Evolutionary conservation across 1,139 yeast genomes (phyloP), one percentile per base, ranked within the genome.

Genomic region (Kodamaea arcana): DNA sequence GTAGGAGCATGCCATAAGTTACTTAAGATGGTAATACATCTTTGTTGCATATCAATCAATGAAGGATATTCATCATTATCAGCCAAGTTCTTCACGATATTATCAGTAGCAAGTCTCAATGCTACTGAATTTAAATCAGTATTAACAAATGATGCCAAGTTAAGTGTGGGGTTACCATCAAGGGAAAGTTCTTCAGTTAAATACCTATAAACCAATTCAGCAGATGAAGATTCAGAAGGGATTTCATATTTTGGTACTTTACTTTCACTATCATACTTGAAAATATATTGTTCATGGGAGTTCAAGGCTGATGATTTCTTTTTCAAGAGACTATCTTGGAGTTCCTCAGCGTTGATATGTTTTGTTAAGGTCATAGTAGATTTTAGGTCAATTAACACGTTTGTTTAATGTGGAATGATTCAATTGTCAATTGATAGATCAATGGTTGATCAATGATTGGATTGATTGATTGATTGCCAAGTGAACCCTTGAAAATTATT

Each of bases 41-140:
- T 75, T 43, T 80, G 73, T 46, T 90, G 95, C 46, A 85, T 57
- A 41, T 83, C 92, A 52, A 86, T 70, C 58, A 88, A 60, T 30
- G 90, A 83, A 8, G 97, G 97, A 58, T 88, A 88, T 65, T 88
- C 97, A 56, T 88, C 96, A 49, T 83, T 83, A 60, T 88, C 97
- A 9, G 96, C 95, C 54, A 88, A 66, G 60, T 88, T 88, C 70
- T 88, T 88, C 47, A 86, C 82, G 42, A 86, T 51, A 57, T 88
- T 87, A 52, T 84, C 90, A 21, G 56, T 37, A 37, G 81, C 72
- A 46, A 88, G 69, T 46, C 68, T 68, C 41, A 47, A 41, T 17
- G 62, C 62, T 25, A 58, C 57, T 3, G 72, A 78, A 39, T 77
- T 76, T 29, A 81, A 56, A 44, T 68, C 72, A 13, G 95, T 88